Evolutionary conservation across 768 basidiomycete species (phyloP), one percentile per base, ranked within the genome.

Genomic region (Boletus huronensis): DNA sequence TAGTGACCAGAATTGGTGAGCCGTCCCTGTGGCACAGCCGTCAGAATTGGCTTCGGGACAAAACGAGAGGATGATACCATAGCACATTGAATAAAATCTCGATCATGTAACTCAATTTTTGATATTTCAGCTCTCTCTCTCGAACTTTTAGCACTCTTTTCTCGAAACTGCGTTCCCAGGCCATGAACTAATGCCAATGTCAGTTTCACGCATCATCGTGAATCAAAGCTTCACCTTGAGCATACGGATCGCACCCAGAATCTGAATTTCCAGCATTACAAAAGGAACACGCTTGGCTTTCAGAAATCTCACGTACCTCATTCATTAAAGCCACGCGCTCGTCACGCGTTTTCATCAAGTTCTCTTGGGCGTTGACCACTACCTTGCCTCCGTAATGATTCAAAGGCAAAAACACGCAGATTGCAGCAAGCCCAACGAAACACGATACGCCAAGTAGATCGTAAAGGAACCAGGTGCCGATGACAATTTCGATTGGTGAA

Each of bases 271-370:
- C 10, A 4, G n/a, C 2, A 38, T 54, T 35, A 56, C 25, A 42
- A 50, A 23, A 31, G 29, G 32, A 39, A 51, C 25, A 41, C 5
- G 0, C 25, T 13, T 36, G n/a, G 1, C 7, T 25, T 31, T 35
- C 16, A 39, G 11, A 8, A 34, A 54, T 49, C 36, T 19, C 34
- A 61, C 70, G 28, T 39, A 78, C 76, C 72, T 95, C 93, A 63
- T 95, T 95, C 93, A 96, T 97, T 48, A 96, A 73, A 3, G 88
- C 78, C 23, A 94, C 90, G 40, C 94, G 82, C 71, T 95, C 91
- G 62, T 97, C 94, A 28, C 92, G 82, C 26, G 90, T 82, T 72
- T 93, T 94, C 93, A 95, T 93, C 17, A 94, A 74, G 61, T 87
- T 88, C 49, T 93, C 89, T 65, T 93, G 90, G 1, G 88, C 87